Conservation (phyloP, 2,329 filamentous ascomycete genomes). For the Cephalotrichum gorgonifer region DNA sequence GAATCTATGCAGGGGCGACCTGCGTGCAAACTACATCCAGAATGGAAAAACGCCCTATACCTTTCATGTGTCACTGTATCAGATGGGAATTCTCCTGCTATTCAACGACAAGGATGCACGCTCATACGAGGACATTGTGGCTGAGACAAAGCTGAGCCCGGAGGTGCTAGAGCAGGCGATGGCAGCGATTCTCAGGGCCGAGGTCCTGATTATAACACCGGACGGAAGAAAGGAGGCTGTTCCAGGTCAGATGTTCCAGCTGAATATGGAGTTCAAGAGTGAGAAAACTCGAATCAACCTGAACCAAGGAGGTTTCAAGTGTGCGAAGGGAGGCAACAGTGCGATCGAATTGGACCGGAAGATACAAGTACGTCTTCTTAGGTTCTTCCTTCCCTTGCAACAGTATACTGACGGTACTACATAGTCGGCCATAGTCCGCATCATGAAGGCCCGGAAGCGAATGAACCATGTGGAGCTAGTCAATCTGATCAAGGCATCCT, state of each 20-base stretch:
- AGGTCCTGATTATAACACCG: conserved; percentile 65
- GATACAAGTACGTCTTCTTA: conserved; percentile 60
- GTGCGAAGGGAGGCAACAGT: conserved; percentile 97
- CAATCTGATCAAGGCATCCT: conserved; percentile 84
- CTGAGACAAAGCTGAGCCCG: conserved; percentile 65
- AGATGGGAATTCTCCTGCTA: conserved; percentile 90
- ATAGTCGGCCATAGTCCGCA: conserved; percentile 94
- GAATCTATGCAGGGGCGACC: conserved; percentile 95
- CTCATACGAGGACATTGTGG: conserved; percentile 78
- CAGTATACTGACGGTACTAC: conserved; percentile 15
- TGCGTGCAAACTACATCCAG: conserved; percentile 89
- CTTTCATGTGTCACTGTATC: conserved; percentile 94
- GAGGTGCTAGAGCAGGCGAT: conserved; percentile 84
- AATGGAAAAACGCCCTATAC: conserved; percentile 84
- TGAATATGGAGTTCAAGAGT: conserved; percentile 94
- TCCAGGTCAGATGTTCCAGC: conserved; percentile 65
- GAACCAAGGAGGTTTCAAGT: conserved; percentile 88
- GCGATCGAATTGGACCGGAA: conserved; percentile 98
- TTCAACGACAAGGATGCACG: conserved; percentile 89
- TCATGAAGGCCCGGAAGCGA: conserved; percentile 99
- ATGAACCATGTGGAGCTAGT: conserved; percentile 97
- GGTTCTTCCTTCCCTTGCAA: background rate
- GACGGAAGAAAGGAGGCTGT: conserved; percentile 62
- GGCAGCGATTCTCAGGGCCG: conserved; percentile 82
- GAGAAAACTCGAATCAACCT: conserved; percentile 98